Percentiles rank a stretch among this genome's conserved stretches.
Conservation (phyloP, 2,329 filamentous ascomycete genomes). For the Septoria petroselini region DNA sequence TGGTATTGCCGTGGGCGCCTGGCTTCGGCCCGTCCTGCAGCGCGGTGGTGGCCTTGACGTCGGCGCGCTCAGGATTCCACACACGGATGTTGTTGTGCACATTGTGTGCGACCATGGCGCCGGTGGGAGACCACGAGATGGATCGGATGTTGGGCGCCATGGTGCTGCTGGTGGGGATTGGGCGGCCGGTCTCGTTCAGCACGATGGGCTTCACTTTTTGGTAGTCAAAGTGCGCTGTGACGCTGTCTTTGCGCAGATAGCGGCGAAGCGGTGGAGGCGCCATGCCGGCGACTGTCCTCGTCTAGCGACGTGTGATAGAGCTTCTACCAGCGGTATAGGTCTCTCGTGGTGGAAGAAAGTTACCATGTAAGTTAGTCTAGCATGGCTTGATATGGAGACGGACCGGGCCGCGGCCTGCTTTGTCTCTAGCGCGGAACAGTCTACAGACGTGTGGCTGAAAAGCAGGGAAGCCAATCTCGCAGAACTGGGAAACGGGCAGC, state of each 20-base stretch:
- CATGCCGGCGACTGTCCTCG: slow-evolving; percentile 25
- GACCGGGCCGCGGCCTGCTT: too few relatives aligned
- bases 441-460: too few relatives aligned
- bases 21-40: slow-evolving; percentile 50
- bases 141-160: slow-evolving; percentile 34
- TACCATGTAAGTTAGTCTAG: too few relatives aligned
- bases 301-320: too few relatives aligned
- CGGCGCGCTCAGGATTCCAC: slow-evolving; percentile 76
- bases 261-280: slow-evolving; percentile 49
- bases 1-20: slow-evolving; percentile 44
- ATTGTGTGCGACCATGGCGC: slow-evolving; percentile 79
- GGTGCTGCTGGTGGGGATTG: slow-evolving; percentile 30
- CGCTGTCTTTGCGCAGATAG: slow-evolving; percentile 65
- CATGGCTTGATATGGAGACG: too few relatives aligned
- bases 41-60: slow-evolving; percentile 71
- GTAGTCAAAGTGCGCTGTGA: slow-evolving; percentile 59
- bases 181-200: slow-evolving; percentile 51
- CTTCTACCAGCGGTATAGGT: too few relatives aligned
- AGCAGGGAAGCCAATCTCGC: too few relatives aligned
- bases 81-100: slow-evolving; percentile 68
- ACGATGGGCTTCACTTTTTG: slow-evolving; percentile 65
- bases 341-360: too few relatives aligned
- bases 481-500: too few relatives aligned
- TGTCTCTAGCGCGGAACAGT: too few relatives aligned
- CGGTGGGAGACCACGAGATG: slow-evolving; percentile 82